Evolutionary conservation across 805 yeast genomes (phyloP).

Genomic region (Wickerhamiella siamensis): DNA sequence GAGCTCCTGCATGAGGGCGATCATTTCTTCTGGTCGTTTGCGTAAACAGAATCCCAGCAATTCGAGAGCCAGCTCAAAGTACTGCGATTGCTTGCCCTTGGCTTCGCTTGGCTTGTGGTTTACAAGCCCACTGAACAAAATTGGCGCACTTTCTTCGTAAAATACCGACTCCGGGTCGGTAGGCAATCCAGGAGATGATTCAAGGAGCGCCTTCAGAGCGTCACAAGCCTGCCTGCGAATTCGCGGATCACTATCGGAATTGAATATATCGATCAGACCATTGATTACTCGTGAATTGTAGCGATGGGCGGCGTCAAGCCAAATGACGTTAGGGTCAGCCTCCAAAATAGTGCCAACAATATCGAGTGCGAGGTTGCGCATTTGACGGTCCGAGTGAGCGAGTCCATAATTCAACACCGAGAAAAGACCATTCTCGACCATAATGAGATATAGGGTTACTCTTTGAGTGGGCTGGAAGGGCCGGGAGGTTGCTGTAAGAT

Average conservation of each 20-base stretch:
- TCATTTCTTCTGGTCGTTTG: slow-evolving; percentile 44
- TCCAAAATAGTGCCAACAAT: slow-evolving; percentile 67
- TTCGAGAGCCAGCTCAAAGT: slow-evolving; percentile 47
- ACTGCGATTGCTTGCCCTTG: slow-evolving; percentile 1
- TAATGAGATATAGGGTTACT: slow-evolving; percentile 44
- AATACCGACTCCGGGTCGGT: slow-evolving; percentile 27
- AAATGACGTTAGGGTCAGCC: slow-evolving; percentile 56
- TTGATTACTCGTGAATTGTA: slow-evolving; percentile 10
- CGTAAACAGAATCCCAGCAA: slow-evolving; percentile 47
- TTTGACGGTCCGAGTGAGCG: slow-evolving; percentile 32
- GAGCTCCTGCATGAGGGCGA: slow-evolving; percentile 48
- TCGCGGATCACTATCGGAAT: slow-evolving; percentile 53
- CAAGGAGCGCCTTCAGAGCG: slow-evolving; percentile 61
- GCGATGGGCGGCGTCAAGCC: slow-evolving; percentile 2
- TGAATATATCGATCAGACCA: slow-evolving; percentile 40
- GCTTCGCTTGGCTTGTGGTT: slow-evolving; percentile 13
- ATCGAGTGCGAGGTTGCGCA: slow-evolving; percentile 65
- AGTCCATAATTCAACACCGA: slow-evolving; percentile 61
- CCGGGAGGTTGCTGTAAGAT: slow-evolving; percentile 63
- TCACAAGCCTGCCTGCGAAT: slow-evolving; percentile 71
- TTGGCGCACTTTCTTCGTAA: slow-evolving; percentile 47
- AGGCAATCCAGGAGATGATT: slow-evolving; percentile 27
- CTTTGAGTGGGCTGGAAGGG: slow-evolving; percentile 46
- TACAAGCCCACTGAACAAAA: slow-evolving; percentile 37
- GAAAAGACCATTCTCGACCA: slow-evolving; percentile 58